A percentile compares a stretch with the other conserved stretches of the same genome.
Evolutionary conservation across 1,284 basidiomycete genomes (phyloP).

Genomic region (Pseudozyma sp.): DNA sequence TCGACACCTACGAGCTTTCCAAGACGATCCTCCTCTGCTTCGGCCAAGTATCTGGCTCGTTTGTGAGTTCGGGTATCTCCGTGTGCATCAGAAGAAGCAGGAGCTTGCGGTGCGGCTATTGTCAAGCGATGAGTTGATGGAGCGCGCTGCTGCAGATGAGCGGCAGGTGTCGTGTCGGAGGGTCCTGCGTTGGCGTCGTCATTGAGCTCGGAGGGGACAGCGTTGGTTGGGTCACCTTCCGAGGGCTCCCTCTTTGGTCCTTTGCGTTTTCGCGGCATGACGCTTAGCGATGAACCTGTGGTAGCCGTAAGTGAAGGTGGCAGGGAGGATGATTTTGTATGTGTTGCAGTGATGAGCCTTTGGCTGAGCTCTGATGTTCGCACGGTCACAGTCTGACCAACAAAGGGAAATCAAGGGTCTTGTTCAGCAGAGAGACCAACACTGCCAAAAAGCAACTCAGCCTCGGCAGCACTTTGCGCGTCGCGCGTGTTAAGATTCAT

Average conservation of each 20-base stretch:
- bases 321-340: not conserved
- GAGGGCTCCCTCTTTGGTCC: conserved; percentile 38
- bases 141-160: not conserved
- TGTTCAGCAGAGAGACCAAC: conserved; percentile 1
- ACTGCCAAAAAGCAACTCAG: not conserved
- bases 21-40: conserved; percentile 38
- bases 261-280: conserved; percentile 47
- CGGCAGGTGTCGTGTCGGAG: not conserved
- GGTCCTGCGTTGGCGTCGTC: not conserved
- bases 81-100: not conserved
- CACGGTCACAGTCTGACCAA: not conserved
- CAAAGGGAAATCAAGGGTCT: not conserved
- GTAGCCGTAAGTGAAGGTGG: not conserved
- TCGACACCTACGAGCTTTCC: conserved; percentile 34
- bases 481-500: no score
- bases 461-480: not conserved
- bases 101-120: not conserved
- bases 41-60: conserved; percentile 16
- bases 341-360: not conserved
- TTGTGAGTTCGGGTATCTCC: conserved; percentile 3
- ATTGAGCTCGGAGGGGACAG: not conserved
- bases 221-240: conserved; percentile 17
- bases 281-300: not conserved
- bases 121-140: not conserved
- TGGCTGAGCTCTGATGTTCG: not conserved